Evolutionary conservation across 495 filamentous ascomycete species (phyloP), one percentile per base, ranked within the genome.

Genomic region (Podospora fimiseda): DNA sequence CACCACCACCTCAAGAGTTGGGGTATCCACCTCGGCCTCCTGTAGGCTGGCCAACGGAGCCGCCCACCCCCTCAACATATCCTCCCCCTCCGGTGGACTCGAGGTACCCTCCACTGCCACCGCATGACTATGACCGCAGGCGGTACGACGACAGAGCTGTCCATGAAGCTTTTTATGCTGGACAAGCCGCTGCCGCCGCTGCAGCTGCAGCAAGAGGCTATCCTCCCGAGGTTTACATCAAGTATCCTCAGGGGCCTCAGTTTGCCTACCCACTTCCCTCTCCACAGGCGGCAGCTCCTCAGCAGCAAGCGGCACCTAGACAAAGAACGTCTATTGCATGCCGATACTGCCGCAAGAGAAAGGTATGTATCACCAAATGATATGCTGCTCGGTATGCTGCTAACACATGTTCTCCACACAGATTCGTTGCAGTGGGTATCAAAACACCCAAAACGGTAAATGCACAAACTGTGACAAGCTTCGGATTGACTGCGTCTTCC

Each of bases 401-500:
- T 64, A 55, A 64, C n/a, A n/a, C n/a, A n/a, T 45, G 18, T 23
- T 30, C 8, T 15, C 14, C 43, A 16, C n/a, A 16, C 9, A 78
- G 74, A 78, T 78, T 56, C 74, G 74, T 16, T 78, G 74, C 65
- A 78, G 74, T 43, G 74, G 74, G n/a, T 75, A 76, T 49, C 69
- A 72, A 15, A 73, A 74, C 16, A 73, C 73, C 0, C 68, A 66
- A 0, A 74, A 74, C 11, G 74, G 74, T 5, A 76, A 76, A 51
- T 78, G 74, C 49, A 69, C 70, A 7, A 78, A 78, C 44, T 78
- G 74, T 48, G 69, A 71, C 47, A 76, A 75, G 56, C 68, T 76
- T 66, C 68, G 70, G 36, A 74, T 75, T 43, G 74, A 78, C 24
- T 78, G 74, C 49, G 65, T 78, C 2, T 78, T 78, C 40, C 74